Evolutionary conservation across 331 rosid species (phyloP), one percentile per base, ranked within the genome.

Genomic region (Rhamnella rubrinervis): DNA sequence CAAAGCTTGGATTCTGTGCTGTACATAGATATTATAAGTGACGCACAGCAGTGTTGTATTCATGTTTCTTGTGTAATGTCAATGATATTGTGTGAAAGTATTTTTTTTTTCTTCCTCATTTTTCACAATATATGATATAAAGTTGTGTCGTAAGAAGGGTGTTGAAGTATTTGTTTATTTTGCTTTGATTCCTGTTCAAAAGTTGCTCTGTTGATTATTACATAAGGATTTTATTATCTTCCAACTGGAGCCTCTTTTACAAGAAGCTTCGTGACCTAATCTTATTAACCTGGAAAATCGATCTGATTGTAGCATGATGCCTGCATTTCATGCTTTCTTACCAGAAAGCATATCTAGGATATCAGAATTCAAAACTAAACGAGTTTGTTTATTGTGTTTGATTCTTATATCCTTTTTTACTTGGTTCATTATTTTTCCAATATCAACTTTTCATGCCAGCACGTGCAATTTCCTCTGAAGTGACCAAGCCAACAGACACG

Each of bases 11-110:
- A 80, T 81, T 82, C 85, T 82, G 84, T 80, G 79, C 65, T 89
- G 95, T 92, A 84, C 88, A 87, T 92, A 89, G 88, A 70, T 74
- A 77, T 77, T 83, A 67, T 83, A 75, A 76, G 83, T 79, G 84
- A 78, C 78, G 66, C 80, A 74, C 66, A 73, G 82, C 81, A 79
- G 74, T 78, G 81, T 80, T 87, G 88, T 89, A 87, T 84, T 83
- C 64, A 73, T 79, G 79, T 72, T 85, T 84, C 85, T 71, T 66
- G 49, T 84, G 90, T 87, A 83, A 82, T 66, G 67, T 71, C 78
- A 84, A 83, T 85, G 57, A 61, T 23, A 31, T 31, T 31, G 83
- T 58, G 83, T 86, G 88, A 76, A 75, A 61, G 84, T 82, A 78
- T 63, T 65, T 72, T 63, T 62, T 62, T 23, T 63, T 61, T 65